Evolutionary conservation across 2,329 filamentous ascomycete genomes (phyloP), one percentile per base, ranked within the genome.

Genomic region (Parastagonospora avenae): DNA sequence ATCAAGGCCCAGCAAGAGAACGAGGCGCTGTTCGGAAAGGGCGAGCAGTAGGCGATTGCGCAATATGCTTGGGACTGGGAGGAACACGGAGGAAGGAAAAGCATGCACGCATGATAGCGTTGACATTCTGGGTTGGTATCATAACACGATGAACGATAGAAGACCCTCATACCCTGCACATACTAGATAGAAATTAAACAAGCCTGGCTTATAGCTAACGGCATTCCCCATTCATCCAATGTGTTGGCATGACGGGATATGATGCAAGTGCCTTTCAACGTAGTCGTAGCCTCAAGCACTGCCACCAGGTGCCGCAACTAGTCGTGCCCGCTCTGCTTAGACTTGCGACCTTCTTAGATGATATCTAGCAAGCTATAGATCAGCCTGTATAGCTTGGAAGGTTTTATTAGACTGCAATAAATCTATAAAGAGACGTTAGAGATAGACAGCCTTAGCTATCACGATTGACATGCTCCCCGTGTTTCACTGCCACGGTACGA

Each of bases 1-100:
- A 86, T 96, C 80, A 92, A 95, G 83, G 93, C 94, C 47, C 92
- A 97, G 82, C 87, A 93, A 80, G 92, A 96, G 75, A 99, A 97
- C 79, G 92, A 94, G 82, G 85, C 84, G 62, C 82, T 96, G 51
- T 95, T 97, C 80, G 49, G 54, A 48, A 80, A 71, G 66, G 51
- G 63, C n/a, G 57, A 78, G 62, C 80, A 83, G 74, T 72, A 78
- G 60, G 70, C 70, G 64, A 66, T 44, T 19, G 39, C 37, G 41
- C 42, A 36, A 41, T 11, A 15, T 42, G 41, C 40, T 29, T 42
- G 35, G 47, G 67, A 67, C 19, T 43, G 38, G 31, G 12, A 30
- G 8, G 41, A 39, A 51, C 29, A 55, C 43, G 35, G 45, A 24
- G 46, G 39, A 11, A 12, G 19, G 42, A 58, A 52, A 53, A 59